phyloP scores from a whole-genome alignment of 2,329 filamentous ascomycete species.

The Paracorniculantispora psalliotae region DNA sequence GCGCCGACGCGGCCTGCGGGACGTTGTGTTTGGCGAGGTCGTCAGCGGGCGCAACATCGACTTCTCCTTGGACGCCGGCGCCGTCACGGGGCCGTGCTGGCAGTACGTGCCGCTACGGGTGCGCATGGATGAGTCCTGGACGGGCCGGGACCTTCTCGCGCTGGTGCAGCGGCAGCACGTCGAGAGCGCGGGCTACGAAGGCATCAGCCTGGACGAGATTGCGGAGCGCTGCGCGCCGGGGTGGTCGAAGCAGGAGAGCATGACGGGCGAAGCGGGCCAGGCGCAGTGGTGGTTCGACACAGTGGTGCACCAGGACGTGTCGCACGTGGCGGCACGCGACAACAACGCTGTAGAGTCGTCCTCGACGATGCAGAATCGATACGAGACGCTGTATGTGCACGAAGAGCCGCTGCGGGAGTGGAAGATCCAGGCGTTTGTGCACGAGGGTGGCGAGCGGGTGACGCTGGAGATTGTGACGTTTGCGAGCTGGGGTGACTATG shows the following conservation, averaged over 20 bases:
- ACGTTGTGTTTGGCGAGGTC: slow-evolving; percentile 63
- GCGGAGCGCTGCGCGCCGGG: slow-evolving; percentile 38
- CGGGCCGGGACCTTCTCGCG: slow-evolving; percentile 46
- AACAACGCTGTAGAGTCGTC: slow-evolving; percentile 35
- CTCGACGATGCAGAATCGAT: background rate
- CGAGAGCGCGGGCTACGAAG: slow-evolving; percentile 50
- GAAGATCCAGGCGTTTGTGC: slow-evolving; percentile 57
- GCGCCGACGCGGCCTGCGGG: slow-evolving; percentile 43
- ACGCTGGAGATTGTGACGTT: slow-evolving; percentile 58
- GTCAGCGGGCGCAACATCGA: slow-evolving; percentile 60
- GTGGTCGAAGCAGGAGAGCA: slow-evolving; percentile 28
- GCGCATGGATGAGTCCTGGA: slow-evolving; percentile 45
- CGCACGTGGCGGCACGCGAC: slow-evolving; percentile 50
- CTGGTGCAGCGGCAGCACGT: slow-evolving; percentile 54
- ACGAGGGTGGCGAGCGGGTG: slow-evolving; percentile 39
- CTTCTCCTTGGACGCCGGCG: slow-evolving; percentile 41
- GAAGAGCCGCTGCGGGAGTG: slow-evolving; percentile 51
- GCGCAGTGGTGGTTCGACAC: slow-evolving; percentile 45
- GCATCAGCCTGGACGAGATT: slow-evolving; percentile 51
- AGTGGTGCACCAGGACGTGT: slow-evolving; percentile 55
- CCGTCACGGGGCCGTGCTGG: slow-evolving; percentile 60
- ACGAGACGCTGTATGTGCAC: slow-evolving; percentile 55
- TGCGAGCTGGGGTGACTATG: slow-evolving; percentile 49
- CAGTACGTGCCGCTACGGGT: slow-evolving; percentile 63
- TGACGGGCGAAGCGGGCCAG: slow-evolving; percentile 16